phyloP scores from a whole-genome alignment of 768 basidiomycete genomes.

The Infundibulicybe gibba region DNA sequence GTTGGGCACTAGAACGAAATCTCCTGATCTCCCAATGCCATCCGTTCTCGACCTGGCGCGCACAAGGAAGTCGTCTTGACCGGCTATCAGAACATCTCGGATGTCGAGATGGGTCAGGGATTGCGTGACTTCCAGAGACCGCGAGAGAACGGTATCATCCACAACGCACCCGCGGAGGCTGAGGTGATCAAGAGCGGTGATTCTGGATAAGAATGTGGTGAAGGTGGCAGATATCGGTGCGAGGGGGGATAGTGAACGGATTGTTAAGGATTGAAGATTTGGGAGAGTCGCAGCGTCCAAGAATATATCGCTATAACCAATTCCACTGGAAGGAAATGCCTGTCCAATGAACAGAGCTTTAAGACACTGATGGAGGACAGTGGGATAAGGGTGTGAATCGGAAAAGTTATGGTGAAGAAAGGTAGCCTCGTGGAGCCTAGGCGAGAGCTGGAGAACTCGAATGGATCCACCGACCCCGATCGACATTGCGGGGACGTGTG shows the following conservation, averaged over 20 bases:
- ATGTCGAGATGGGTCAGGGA: not conserved
- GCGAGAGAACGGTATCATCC: not conserved
- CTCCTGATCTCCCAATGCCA: no score
- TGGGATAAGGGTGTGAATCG: not conserved
- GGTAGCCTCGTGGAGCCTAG: not conserved
- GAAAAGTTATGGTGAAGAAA: not conserved
- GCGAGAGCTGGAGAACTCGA: not conserved
- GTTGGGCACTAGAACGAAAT: not conserved
- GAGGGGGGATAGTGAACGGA: not conserved
- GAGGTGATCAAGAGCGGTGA: not conserved
- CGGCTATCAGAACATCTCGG: not conserved
- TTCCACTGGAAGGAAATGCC: not conserved
- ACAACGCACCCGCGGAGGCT: not conserved
- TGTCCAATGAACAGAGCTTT: not conserved
- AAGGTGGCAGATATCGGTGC: not conserved
- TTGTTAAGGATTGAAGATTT: not conserved
- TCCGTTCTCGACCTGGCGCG: not conserved
- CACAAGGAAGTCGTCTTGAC: not conserved
- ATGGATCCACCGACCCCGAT: not conserved
- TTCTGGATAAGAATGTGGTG: not conserved
- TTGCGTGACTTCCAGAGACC: not conserved
- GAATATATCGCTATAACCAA: not conserved
- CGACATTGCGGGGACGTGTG: constrained; percentile 23
- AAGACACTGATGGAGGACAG: not conserved
- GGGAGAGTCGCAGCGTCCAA: not conserved